These are phyloP conservation scores for Kingdonia uniflora DNA, from an alignment of 164 flowering plant species.

Conservation along the genomic window DNA sequence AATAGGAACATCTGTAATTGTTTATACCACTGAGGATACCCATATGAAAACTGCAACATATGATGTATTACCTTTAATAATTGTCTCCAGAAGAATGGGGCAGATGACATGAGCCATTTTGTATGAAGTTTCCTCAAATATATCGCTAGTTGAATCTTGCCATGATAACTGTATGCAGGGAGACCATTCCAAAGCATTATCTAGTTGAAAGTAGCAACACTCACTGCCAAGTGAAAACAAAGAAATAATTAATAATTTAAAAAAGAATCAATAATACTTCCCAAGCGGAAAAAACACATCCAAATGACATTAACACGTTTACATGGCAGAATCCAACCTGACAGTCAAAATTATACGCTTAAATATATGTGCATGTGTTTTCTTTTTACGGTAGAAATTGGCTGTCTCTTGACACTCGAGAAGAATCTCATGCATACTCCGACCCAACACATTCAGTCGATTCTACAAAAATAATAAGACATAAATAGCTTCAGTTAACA, in stretches of 20 bases:
- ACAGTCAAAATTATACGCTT: conserved; percentile 4
- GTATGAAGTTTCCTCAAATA: conserved; percentile 34
- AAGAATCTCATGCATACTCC: conserved; percentile 8
- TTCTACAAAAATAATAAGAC: conserved; percentile 23
- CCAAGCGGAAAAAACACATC: background rate
- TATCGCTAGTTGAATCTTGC: conserved; percentile 23
- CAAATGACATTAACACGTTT: background rate
- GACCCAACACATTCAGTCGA: conserved; percentile 5
- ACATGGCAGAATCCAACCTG: conserved; percentile 4
- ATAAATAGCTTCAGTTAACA: background rate
- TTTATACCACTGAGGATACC: background rate
- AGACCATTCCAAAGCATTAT: conserved; percentile 19
- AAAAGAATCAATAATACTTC: background rate
- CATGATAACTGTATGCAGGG: conserved; percentile 70
- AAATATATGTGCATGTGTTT: conserved; percentile 4
- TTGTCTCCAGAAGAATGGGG: conserved; percentile 57
- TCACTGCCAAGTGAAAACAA: conserved; percentile 39
- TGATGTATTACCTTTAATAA: conserved; percentile 54
- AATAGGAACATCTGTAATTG: background rate
- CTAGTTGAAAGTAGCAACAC: conserved; percentile 39
- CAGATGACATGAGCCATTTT: conserved; percentile 50
- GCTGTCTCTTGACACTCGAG: conserved; percentile 7
- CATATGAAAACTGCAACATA: background rate
- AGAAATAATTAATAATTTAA: background rate
- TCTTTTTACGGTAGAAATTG: conserved; percentile 2